Base-by-base conservation (phyloP, 2,329 filamentous ascomycete genomes). In the Hypoxylon sp. region DNA sequence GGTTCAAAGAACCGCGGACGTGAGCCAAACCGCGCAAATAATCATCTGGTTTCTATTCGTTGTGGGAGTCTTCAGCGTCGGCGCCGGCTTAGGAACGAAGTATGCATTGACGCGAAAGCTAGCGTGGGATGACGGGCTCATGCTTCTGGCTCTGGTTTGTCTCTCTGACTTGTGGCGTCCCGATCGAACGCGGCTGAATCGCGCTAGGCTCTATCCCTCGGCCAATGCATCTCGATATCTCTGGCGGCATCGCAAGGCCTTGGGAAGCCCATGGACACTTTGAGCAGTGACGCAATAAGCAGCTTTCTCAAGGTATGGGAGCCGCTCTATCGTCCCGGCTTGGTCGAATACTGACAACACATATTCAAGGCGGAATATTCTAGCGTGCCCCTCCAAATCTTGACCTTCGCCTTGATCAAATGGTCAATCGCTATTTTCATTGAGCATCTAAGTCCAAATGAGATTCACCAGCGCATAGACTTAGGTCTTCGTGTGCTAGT, bases 201-300 rank as follows among this genome's bases (percentile, higher is more conserved):
- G 1, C 32, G 7, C 10, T 19, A 75, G 73, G 54, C 31, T n/a
- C 31, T 62, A 21, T 72, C 67, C 50, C 68, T 75, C 2, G 68
- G 65, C 15, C 69, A 74, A 60, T 74, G 69, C 58, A 59, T 74
- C n/a, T 56, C 70, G 8, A 65, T 74, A 35, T 71, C 73, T 6
- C 10, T 73, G 29, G 69, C 65, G 2, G 67, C 68, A 47, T 72
- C 71, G 2, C 57, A 62, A 8, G 71, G 72, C 5, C 68, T 75
- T 13, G 73, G 71, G 19, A 58, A 71, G 21, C 46, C 67, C 35
- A 51, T 57, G 10, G 48, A 48, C 29, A 65, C 39, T 11, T 51
- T 73, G 15, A 64, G n/a, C 13, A 32, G 53, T 21, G 60, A 64
- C 0, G 63, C 56, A 19, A 46, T 74, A 24, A 64, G 64, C 29